These are phyloP conservation scores for Candida khao-thaluensis DNA, from an alignment of 805 yeast genomes.

Conservation along the genomic window DNA sequence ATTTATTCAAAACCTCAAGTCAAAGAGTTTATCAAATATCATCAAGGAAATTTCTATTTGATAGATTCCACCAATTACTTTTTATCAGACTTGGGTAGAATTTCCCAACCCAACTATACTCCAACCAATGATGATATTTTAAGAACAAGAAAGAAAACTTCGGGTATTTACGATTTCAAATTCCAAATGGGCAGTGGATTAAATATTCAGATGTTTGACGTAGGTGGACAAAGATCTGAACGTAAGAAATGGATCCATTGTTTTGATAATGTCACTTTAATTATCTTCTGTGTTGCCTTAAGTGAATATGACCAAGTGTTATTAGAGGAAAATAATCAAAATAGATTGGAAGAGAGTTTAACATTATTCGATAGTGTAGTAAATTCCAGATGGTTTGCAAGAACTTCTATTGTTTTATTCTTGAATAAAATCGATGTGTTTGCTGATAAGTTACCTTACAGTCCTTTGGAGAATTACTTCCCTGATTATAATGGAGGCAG, in stretches of 20 bases:
- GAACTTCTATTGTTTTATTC: conserved; percentile 82
- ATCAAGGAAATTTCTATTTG: conserved; percentile 71
- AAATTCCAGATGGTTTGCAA: conserved; percentile 87
- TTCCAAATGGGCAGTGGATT: conserved; percentile 65
- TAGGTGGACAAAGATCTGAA: conserved; percentile 95
- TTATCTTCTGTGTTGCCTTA: conserved; percentile 87
- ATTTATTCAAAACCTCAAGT: conserved; percentile 63
- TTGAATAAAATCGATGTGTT: conserved; percentile 89
- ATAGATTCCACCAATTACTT: conserved; percentile 85
- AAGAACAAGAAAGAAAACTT: conserved; percentile 86
- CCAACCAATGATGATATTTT: conserved; percentile 79
- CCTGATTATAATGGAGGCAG: conserved; percentile 92
- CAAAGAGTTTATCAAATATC: conserved; percentile 51
- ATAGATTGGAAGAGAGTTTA: conserved; percentile 77
- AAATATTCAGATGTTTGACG: conserved; percentile 60
- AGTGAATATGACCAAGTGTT: conserved; percentile 89
- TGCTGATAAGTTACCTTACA: conserved; percentile 76
- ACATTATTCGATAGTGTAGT: conserved; percentile 86
- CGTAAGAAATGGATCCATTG: conserved; percentile 97
- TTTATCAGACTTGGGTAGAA: conserved; percentile 62
- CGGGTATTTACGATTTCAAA: conserved; percentile 83
- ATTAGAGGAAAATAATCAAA: conserved; percentile 72
- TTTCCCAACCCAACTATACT: conserved; percentile 56
- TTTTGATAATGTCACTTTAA: conserved; percentile 86
- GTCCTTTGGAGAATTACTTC: conserved; percentile 80